Conservation (phyloP, 306 rosid species). For the Fragaria ananassa region DNA sequence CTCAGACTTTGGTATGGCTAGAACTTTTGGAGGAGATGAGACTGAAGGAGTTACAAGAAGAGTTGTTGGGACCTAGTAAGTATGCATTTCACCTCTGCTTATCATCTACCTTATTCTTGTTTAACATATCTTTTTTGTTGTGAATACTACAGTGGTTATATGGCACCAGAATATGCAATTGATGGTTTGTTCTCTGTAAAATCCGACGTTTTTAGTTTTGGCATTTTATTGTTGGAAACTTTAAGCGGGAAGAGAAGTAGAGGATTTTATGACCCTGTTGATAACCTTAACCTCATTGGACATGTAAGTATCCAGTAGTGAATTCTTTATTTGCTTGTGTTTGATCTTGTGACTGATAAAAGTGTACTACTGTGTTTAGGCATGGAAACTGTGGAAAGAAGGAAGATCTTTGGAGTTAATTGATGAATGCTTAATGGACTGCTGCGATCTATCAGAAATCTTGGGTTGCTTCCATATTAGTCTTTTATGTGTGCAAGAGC, state of each 20-base stretch:
- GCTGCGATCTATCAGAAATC: conserved; percentile 26
- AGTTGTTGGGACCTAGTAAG: conserved; percentile 49
- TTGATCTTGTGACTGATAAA: background rate
- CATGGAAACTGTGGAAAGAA: conserved; percentile 39
- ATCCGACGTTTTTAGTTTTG: conserved; percentile 39
- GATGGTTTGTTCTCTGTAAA: conserved; percentile 49
- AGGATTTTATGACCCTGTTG: conserved; percentile 14
- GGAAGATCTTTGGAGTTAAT: conserved; percentile 21
- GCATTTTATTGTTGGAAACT: conserved; percentile 30
- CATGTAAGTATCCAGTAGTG: conserved; percentile 20
- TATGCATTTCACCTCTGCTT: background rate
- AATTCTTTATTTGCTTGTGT: background rate
- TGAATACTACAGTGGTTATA: conserved; percentile 39
- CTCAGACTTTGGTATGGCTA: conserved; percentile 46
- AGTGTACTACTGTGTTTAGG: conserved; percentile 10
- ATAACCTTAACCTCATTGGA: conserved; percentile 27
- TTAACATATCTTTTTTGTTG: background rate
- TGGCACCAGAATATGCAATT: conserved; percentile 57
- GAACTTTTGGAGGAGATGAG: conserved; percentile 34
- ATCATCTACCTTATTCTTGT: background rate
- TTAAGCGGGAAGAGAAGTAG: conserved; percentile 32
- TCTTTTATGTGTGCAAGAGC: conserved; percentile 54
- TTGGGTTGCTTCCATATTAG: conserved; percentile 41
- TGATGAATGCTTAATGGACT: conserved; percentile 19
- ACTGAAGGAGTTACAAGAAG: conserved; percentile 31